Evolutionary conservation across 2,329 filamentous ascomycete genomes (phyloP).

Genomic region (Ambrosiella beaveri): DNA sequence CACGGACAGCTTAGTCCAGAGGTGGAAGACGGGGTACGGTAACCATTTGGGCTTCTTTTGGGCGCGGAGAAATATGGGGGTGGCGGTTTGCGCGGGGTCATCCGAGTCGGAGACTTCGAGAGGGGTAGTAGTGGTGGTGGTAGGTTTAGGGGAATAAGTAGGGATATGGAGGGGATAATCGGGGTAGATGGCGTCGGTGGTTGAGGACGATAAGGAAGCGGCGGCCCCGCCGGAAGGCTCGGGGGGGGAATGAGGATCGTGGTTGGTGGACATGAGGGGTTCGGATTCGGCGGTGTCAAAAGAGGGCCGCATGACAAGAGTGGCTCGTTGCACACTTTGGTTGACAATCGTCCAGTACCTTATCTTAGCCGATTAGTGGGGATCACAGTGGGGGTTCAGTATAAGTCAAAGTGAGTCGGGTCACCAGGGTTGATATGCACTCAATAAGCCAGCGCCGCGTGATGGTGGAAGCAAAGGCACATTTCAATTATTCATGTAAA

Average conservation of each 20-base stretch:
- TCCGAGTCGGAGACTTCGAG: slow-evolving; percentile 31
- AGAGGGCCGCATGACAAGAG: background rate
- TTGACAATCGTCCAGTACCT: too few species aligned
- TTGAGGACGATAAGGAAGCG: background rate
- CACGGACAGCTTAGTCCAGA: slow-evolving; percentile 22
- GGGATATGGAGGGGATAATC: slow-evolving; percentile 27
- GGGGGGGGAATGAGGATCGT: background rate
- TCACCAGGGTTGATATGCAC: background rate
- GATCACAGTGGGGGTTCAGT: background rate
- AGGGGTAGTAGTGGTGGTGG: slow-evolving; percentile 16
- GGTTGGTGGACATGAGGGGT: slow-evolving; percentile 23
- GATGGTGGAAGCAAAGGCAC: too few species aligned
- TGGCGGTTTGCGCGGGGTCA: slow-evolving; percentile 17
- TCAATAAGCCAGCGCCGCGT: too few species aligned
- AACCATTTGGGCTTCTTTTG: slow-evolving; percentile 41
- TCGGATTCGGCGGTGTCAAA: slow-evolving; percentile 19
- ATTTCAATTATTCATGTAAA: too few species aligned
- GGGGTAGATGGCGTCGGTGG: slow-evolving; percentile 18
- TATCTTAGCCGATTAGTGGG: background rate
- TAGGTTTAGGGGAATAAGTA: slow-evolving; percentile 13
- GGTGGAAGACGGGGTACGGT: slow-evolving; percentile 35
- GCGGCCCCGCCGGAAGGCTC: background rate
- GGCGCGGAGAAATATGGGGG: slow-evolving; percentile 37
- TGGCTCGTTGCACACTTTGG: background rate
- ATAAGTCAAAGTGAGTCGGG: background rate